These are phyloP conservation scores for Paramecium biaurelia DNA, from an alignment of 73 alveolate species.

Conservation along the genomic window DNA sequence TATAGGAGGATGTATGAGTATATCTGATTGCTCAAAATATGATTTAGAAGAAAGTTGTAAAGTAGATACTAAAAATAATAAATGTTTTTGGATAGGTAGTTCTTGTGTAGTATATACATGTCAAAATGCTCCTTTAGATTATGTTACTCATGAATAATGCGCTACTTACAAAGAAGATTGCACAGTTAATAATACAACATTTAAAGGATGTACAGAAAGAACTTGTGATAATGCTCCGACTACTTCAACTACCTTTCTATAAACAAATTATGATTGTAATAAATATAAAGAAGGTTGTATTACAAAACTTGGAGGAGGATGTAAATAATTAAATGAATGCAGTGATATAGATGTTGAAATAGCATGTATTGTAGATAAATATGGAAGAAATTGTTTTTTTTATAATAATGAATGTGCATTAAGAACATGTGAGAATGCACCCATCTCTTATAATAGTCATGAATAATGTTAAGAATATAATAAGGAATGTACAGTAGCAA, in stretches of 20 bases:
- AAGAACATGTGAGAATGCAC: slow-evolving; percentile 18
- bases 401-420: not conserved
- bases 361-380: not conserved
- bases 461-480: not conserved
- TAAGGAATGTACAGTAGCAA: not conserved
- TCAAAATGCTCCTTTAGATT: not conserved
- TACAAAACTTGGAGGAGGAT: slow-evolving; percentile 40
- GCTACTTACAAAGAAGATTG: not conserved
- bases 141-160: not conserved
- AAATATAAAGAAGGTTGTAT: not conserved
- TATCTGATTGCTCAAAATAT: not conserved
- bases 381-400: not conserved
- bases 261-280: not conserved
- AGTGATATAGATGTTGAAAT: not conserved
- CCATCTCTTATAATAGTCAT: not conserved
- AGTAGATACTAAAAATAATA: not conserved
- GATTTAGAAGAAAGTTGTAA: not conserved
- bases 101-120: not conserved
- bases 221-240: slow-evolving; percentile 49
- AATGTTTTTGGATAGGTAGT: slow-evolving; percentile 37
- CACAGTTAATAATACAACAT: not conserved
- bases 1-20: not conserved
- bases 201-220: slow-evolving; percentile 8
- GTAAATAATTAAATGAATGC: not conserved
- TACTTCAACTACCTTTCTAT: not conserved